phyloP scores from a whole-genome alignment of 2,329 filamentous ascomycete species.

The Ophiostoma ips region DNA sequence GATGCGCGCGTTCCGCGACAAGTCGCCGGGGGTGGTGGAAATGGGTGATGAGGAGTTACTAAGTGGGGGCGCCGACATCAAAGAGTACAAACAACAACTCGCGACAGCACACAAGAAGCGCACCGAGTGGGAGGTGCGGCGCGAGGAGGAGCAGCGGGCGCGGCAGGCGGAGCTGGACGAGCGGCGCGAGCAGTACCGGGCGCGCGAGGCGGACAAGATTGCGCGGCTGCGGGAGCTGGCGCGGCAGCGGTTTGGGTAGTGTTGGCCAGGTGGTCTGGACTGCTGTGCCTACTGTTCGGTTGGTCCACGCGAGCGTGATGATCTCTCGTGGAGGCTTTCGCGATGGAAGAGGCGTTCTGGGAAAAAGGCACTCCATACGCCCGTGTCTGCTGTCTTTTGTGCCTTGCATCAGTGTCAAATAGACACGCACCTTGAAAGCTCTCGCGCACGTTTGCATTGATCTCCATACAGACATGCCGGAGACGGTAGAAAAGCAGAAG shows the following conservation, averaged over 20 bases:
- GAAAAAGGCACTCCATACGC: too few relatives aligned
- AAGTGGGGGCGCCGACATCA: conserved; percentile 41
- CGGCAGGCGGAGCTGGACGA: conserved; percentile 5
- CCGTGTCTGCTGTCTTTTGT: too few relatives aligned
- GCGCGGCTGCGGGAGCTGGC: conserved; percentile 4
- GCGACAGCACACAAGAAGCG: conserved; percentile 57
- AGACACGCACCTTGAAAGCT: too few relatives aligned
- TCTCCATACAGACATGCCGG: too few relatives aligned
- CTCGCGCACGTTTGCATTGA: too few relatives aligned
- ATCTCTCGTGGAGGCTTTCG: too few relatives aligned
- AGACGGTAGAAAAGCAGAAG: too few relatives aligned
- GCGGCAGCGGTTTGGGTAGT: conserved; percentile 6
- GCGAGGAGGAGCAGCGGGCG: conserved; percentile 9
- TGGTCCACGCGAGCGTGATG: too few relatives aligned
- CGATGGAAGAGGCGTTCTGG: too few relatives aligned
- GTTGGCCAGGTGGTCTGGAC: too few relatives aligned
- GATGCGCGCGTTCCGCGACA: conserved; percentile 59
- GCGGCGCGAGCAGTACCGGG: conserved; percentile 5
- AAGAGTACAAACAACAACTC: conserved; percentile 45
- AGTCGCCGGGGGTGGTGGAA: conserved; percentile 48
- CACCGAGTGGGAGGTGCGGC: conserved; percentile 26
- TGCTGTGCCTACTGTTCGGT: too few relatives aligned
- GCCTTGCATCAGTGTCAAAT: too few relatives aligned
- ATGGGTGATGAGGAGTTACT: conserved; percentile 64
- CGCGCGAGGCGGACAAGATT: conserved; percentile 6